Percentiles rank a stretch among this genome's conserved stretches.
Conservation (phyloP, 805 yeast genomes). For the Blastobotrys mokoenaii region DNA sequence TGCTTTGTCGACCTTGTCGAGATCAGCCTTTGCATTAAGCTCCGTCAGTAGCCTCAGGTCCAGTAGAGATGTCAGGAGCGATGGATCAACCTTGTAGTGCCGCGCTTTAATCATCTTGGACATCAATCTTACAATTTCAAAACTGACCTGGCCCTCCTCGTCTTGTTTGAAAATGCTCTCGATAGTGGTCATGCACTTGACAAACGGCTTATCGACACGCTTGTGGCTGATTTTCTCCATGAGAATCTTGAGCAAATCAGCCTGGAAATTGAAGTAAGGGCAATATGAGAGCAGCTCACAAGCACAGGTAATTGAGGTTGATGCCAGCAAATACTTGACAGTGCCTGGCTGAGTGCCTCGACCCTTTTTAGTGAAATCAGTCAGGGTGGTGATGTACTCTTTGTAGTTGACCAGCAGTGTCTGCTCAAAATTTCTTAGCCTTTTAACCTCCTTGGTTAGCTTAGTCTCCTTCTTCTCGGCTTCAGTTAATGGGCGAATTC, state of each 20-base stretch:
- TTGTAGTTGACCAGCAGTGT: constrained; percentile 60
- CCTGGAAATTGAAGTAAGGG: constrained; percentile 72
- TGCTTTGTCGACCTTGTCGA: constrained; percentile 37
- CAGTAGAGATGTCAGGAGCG: constrained; percentile 63
- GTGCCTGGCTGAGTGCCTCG: constrained; percentile 19
- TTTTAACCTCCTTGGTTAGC: constrained; percentile 75
- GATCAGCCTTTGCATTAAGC: constrained; percentile 28
- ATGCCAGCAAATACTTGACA: constrained; percentile 21
- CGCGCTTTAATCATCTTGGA: constrained; percentile 65
- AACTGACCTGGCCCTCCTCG: constrained; percentile 68
- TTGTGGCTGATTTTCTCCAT: constrained; percentile 58
- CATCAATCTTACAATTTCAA: constrained; percentile 61
- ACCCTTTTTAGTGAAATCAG: constrained; percentile 35
- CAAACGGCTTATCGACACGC: constrained; percentile 40
- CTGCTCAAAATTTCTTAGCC: constrained; percentile 74
- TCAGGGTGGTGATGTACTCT: constrained; percentile 51
- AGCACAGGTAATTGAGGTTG: constrained; percentile 59
- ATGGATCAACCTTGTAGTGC: constrained; percentile 74
- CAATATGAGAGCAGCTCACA: constrained; percentile 65
- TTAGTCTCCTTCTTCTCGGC: constrained; percentile 64
- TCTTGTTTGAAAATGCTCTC: constrained; percentile 72
- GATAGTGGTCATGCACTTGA: constrained; percentile 52
- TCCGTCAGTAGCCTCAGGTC: constrained; percentile 42
- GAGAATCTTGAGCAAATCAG: constrained; percentile 61
- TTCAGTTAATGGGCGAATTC: constrained; percentile 75